These are phyloP conservation scores for Phytophthora crassamura DNA, from an alignment of 352 stramenopile species.

Conservation along the genomic window DNA sequence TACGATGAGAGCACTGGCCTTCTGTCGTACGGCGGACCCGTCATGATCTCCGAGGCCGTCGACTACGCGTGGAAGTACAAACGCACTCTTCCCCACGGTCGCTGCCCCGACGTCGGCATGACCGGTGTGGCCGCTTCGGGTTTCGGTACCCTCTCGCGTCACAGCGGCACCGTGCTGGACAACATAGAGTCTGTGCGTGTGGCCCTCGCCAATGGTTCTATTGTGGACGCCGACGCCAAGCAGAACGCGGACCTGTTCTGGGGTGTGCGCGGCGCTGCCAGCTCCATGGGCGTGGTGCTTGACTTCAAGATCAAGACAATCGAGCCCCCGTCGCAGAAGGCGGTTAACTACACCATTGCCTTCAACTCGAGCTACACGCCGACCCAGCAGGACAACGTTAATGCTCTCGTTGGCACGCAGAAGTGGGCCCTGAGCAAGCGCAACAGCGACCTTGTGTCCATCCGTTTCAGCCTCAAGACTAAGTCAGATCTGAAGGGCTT, in stretches of 20 bases:
- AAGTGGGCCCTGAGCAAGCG: slow-evolving; percentile 28
- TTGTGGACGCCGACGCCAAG: slow-evolving; percentile 26
- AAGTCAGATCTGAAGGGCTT: slow-evolving; percentile 26
- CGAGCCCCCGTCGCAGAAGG: slow-evolving; percentile 15
- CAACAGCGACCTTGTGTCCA: slow-evolving; percentile 37
- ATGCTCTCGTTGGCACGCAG: slow-evolving; percentile 32
- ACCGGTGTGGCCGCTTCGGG: slow-evolving; percentile 32
- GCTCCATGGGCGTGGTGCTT: slow-evolving; percentile 32
- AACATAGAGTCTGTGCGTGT: slow-evolving; percentile 34
- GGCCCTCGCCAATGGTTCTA: slow-evolving; percentile 31
- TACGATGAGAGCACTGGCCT: slow-evolving; percentile 24
- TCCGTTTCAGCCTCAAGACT: slow-evolving; percentile 28
- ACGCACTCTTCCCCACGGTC: slow-evolving; percentile 30
- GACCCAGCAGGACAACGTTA: slow-evolving; percentile 34
- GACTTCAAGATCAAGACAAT: slow-evolving; percentile 35
- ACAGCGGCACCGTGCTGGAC: slow-evolving; percentile 30
- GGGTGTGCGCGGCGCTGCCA: slow-evolving; percentile 32
- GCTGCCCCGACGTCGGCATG: slow-evolving; percentile 38
- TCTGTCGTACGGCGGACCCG: slow-evolving; percentile 35
- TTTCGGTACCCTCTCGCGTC: slow-evolving; percentile 33
- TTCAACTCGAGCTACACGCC: slow-evolving; percentile 23
- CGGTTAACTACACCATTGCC: slow-evolving; percentile 26
- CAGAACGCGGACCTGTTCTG: slow-evolving; percentile 36
- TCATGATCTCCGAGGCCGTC: slow-evolving; percentile 36
- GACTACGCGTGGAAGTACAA: slow-evolving; percentile 29